Conservation (phyloP, 225 moss, liverwort and hornwort species). For the Anthoceros angustus region DNA sequence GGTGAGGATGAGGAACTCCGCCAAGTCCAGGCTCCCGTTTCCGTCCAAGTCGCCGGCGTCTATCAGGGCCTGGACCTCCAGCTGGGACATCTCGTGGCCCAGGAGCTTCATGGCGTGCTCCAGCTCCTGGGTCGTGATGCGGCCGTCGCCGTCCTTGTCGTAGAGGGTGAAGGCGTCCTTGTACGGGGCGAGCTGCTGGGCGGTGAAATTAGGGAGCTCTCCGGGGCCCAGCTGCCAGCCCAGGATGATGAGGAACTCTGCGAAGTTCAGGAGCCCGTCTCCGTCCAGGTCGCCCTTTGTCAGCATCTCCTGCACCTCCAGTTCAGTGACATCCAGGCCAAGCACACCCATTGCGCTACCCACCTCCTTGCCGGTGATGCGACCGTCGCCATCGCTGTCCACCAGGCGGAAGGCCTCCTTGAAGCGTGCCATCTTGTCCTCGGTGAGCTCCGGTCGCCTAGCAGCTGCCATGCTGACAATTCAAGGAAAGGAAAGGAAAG, state of each 20-base stretch:
- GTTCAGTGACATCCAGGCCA: background rate
- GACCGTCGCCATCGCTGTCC: background rate
- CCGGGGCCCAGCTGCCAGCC: too few species aligned
- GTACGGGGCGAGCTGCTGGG: background rate
- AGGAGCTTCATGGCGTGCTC: background rate
- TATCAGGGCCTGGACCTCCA: background rate
- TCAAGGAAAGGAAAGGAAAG: too few species aligned
- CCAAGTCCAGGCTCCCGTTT: background rate
- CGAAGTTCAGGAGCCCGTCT: too few species aligned
- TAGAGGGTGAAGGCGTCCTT: background rate
- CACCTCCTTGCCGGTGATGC: background rate
- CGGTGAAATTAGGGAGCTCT: background rate
- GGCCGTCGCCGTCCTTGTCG: background rate
- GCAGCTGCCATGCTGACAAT: too few species aligned
- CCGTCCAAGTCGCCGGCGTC: background rate
- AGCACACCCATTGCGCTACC: background rate
- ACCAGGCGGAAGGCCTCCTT: background rate
- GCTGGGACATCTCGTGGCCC: background rate
- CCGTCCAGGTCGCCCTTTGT: too few species aligned
- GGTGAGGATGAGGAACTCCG: background rate
- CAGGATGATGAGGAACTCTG: too few species aligned
- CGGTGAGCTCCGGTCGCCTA: background rate
- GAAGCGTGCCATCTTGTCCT: background rate
- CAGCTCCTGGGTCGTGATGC: background rate
- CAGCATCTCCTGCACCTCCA: background rate